These are phyloP conservation scores for Dichomitus squalens DNA, from an alignment of 1,284 basidiomycete genomes.

Conservation along the genomic window DNA sequence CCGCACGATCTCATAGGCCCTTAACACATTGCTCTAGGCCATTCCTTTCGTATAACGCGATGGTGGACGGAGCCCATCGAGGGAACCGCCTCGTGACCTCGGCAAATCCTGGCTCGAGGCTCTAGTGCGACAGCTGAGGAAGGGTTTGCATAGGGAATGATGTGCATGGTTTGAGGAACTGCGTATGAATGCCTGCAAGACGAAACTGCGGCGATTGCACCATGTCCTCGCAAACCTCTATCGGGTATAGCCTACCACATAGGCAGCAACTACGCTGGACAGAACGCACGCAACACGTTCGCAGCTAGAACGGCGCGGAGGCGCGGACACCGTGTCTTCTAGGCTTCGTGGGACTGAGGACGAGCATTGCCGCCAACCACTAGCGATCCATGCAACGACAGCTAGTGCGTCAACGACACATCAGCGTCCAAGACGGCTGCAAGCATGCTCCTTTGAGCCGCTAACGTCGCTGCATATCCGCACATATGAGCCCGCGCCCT, in stretches of 20 bases:
- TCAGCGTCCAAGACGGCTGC: not conserved
- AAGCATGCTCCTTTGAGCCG: not conserved
- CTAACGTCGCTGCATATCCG: not conserved
- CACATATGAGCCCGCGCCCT: not conserved
- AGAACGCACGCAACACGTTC: not conserved
- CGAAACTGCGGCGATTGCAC: not conserved
- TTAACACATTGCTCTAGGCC: not conserved
- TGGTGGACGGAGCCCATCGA: too few species aligned
- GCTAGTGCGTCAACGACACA: too few species aligned
- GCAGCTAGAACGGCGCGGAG: slow-evolving; percentile 3
- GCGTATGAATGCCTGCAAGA: too few species aligned
- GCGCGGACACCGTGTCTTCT: not conserved
- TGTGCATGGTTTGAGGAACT: too few species aligned
- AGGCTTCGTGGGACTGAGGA: not conserved
- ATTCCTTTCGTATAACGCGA: not conserved
- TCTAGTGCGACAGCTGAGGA: too few species aligned
- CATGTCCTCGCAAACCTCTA: too few species aligned
- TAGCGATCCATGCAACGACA: not conserved
- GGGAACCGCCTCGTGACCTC: too few species aligned
- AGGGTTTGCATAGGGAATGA: too few species aligned
- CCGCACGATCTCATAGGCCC: not conserved
- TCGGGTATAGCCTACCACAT: not conserved
- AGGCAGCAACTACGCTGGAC: not conserved
- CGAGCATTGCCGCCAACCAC: not conserved
- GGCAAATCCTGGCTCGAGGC: too few species aligned